Evolutionary conservation across 176 grass and related monocot species (phyloP).

Genomic region (Oryza officinalis): DNA sequence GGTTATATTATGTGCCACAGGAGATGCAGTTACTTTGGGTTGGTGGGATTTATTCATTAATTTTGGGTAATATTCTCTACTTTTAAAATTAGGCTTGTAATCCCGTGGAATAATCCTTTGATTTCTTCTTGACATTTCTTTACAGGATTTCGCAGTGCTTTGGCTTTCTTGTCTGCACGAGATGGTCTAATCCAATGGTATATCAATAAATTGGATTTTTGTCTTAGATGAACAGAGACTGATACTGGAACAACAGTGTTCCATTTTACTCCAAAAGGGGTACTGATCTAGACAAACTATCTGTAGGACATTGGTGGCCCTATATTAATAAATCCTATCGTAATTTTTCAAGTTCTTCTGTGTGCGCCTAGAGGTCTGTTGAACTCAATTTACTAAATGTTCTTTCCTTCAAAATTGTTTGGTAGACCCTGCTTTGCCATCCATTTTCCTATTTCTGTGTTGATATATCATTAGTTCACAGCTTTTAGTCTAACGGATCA

Average conservation of each 20-base stretch:
- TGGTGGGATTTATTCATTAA: too few species aligned
- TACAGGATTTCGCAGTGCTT: slow-evolving; percentile 74
- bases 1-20: too few species aligned
- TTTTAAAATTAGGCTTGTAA: slow-evolving; percentile 22
- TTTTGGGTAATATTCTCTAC: slow-evolving; percentile 51
- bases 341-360: slow-evolving; percentile 67
- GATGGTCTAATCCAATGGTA: slow-evolving; percentile 75
- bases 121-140: slow-evolving; percentile 22
- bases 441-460: background rate
- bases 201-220: slow-evolving; percentile 27
- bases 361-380: slow-evolving; percentile 75
- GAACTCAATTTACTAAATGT: slow-evolving; percentile 13
- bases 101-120: slow-evolving; percentile 18
- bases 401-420: slow-evolving; percentile 3
- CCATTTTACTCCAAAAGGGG: slow-evolving; percentile 37
- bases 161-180: slow-evolving; percentile 67
- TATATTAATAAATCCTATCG: slow-evolving; percentile 64
- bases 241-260: slow-evolving; percentile 35
- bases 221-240: slow-evolving; percentile 38
- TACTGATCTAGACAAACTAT: slow-evolving; percentile 39
- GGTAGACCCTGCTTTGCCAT: background rate
- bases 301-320: slow-evolving; percentile 66
- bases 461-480: background rate
- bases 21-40: too few species aligned
- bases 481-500: slow-evolving; percentile 9